Conservation (phyloP, 1,139 yeast genomes). For the Kodamaea fungicola region DNA sequence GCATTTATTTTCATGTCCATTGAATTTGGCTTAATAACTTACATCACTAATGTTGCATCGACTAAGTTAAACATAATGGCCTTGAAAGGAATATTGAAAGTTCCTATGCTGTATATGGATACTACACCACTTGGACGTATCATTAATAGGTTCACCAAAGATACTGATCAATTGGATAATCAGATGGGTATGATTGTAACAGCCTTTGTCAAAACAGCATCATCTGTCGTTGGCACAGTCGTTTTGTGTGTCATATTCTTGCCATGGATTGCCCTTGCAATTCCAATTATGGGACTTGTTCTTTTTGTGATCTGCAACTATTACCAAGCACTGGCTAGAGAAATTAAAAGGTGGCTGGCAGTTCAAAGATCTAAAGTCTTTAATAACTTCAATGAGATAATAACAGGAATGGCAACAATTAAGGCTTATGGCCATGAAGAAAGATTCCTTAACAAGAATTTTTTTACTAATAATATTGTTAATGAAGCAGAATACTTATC, state of each 20-base stretch:
- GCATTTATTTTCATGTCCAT: conserved; percentile 6
- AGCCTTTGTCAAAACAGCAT: conserved; percentile 46
- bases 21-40: conserved; percentile 7
- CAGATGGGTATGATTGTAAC: conserved; percentile 60
- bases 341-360: conserved; percentile 18
- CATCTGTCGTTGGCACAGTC: conserved; percentile 55
- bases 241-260: conserved; percentile 64
- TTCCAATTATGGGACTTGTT: conserved; percentile 14
- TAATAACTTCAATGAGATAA: conserved; percentile 17
- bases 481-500: conserved; percentile 70
- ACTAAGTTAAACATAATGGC: conserved; percentile 40
- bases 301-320: conserved; percentile 13
- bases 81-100: conserved; percentile 33
- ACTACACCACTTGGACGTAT: conserved; percentile 60
- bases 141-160: conserved; percentile 65
- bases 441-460: conserved; percentile 51
- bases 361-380: conserved; percentile 18
- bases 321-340: conserved; percentile 18
- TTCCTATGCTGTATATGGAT: conserved; percentile 57
- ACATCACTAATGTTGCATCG: conserved; percentile 18
- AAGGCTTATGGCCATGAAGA: conserved; percentile 40
- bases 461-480: conserved; percentile 53
- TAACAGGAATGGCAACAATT: conserved; percentile 17
- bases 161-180: conserved; percentile 76
- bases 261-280: conserved; percentile 27